phyloP scores from a whole-genome alignment of 257 asterid genomes.

The Eustoma russellianum region DNA sequence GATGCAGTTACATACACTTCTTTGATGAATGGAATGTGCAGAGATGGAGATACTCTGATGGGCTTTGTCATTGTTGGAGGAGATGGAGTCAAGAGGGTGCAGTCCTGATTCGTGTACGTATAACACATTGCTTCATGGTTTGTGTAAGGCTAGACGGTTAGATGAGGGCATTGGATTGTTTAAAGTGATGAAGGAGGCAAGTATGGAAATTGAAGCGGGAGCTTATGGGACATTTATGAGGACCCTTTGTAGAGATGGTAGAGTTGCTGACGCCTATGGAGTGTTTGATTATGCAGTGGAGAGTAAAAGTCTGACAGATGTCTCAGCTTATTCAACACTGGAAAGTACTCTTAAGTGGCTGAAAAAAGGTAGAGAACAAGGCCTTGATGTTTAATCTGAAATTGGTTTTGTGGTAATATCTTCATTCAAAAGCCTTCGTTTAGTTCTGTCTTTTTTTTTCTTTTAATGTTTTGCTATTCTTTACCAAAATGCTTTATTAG shows the following conservation, averaged over 20 bases:
- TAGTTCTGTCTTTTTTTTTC: too few relatives aligned
- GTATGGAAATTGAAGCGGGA: slow-evolving; percentile 59
- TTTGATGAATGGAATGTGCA: slow-evolving; percentile 93
- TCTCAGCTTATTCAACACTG: slow-evolving; percentile 71
- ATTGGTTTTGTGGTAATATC: slow-evolving; percentile 10
- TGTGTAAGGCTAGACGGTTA: slow-evolving; percentile 66
- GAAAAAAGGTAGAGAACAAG: slow-evolving; percentile 72
- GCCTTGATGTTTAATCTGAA: slow-evolving; percentile 37
- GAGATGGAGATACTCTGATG: slow-evolving; percentile 69
- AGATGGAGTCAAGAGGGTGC: slow-evolving; percentile 74
- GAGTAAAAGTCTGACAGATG: slow-evolving; percentile 78
- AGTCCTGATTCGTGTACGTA: slow-evolving; percentile 73
- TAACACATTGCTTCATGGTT: slow-evolving; percentile 78
- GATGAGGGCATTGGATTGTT: slow-evolving; percentile 66
- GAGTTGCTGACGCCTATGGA: slow-evolving; percentile 82
- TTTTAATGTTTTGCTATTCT: not conserved
- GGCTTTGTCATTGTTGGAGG: slow-evolving; percentile 58
- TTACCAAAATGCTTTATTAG: not conserved
- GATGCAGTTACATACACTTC: slow-evolving; percentile 86
- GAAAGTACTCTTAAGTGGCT: slow-evolving; percentile 84
- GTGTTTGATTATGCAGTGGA: slow-evolving; percentile 83
- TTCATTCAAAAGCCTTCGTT: not conserved
- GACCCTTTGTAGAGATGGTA: slow-evolving; percentile 65
- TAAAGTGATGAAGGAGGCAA: slow-evolving; percentile 55
- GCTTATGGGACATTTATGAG: slow-evolving; percentile 70